phyloP scores from a whole-genome alignment of 768 basidiomycete species.

The Pulveroboletus sp. region DNA sequence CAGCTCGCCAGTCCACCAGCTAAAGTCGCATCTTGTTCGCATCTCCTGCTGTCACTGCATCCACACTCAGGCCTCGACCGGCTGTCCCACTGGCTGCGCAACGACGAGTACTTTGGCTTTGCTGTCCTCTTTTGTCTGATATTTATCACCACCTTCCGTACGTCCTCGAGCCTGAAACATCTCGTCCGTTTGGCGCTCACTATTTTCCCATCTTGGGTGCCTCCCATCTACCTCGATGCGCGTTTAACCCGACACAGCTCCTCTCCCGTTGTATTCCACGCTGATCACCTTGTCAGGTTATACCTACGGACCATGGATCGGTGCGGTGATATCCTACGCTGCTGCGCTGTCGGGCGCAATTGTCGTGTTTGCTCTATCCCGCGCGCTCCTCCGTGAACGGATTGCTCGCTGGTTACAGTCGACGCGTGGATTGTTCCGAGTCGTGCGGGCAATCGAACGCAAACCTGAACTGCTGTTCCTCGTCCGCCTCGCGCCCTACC shows the following conservation, averaged over 20 bases:
- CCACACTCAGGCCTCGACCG: conserved; percentile 60
- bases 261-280: conserved; percentile 88
- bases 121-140: conserved; percentile 77
- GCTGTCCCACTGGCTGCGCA: conserved; percentile 72
- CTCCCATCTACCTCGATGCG: not conserved
- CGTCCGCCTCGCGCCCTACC: conserved; percentile 88
- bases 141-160: conserved; percentile 84
- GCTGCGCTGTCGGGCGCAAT: conserved; percentile 84
- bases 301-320: conserved; percentile 79
- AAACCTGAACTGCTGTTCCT: conserved; percentile 85
- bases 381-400: conserved; percentile 61
- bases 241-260: conserved; percentile 45
- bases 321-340: conserved; percentile 81
- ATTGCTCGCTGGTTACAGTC: conserved; percentile 72
- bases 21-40: not conserved
- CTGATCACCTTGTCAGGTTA: conserved; percentile 90
- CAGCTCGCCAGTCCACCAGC: not conserved
- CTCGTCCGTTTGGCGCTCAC: conserved; percentile 9
- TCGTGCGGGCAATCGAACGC: conserved; percentile 83
- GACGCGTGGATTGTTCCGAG: conserved; percentile 68
- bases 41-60: too few relatives aligned
- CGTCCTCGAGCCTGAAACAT: conserved; percentile 29
- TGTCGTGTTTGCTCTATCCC: conserved; percentile 76
- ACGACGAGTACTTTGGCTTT: conserved; percentile 68
- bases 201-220: not conserved